Percentiles rank a stretch among this genome's conserved stretches.
Evolutionary conservation across 176 grass and related monocot species (phyloP).

Genomic region (Avena atlantica): DNA sequence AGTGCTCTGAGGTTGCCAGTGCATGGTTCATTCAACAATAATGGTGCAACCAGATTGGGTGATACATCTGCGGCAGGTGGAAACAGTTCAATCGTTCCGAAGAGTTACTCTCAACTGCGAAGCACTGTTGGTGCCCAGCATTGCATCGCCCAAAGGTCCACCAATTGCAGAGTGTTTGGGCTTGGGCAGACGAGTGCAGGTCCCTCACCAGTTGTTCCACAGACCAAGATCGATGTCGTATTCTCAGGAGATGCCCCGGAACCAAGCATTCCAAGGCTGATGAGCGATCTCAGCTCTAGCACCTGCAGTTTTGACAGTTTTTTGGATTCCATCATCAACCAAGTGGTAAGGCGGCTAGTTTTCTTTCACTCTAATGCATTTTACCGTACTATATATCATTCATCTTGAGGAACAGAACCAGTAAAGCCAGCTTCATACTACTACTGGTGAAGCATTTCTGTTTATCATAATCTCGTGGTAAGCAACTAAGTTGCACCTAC

Average conservation of each 20-base stretch:
- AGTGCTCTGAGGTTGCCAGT: slow-evolving; percentile 36
- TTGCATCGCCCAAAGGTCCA: slow-evolving; percentile 40
- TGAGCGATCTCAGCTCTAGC: slow-evolving; percentile 60
- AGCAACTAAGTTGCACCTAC: too few relatives aligned
- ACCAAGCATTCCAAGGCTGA: slow-evolving; percentile 39
- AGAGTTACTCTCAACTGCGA: slow-evolving; percentile 43
- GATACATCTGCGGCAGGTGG: slow-evolving; percentile 32
- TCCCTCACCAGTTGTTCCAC: slow-evolving; percentile 33
- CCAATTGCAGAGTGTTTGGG: slow-evolving; percentile 32
- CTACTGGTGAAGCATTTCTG: too few relatives aligned
- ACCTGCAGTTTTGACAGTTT: slow-evolving; percentile 69
- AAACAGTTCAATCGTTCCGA: slow-evolving; percentile 25
- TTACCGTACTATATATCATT: too few relatives aligned
- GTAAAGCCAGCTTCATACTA: too few relatives aligned
- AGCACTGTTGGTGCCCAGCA: slow-evolving; percentile 40
- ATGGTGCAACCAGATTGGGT: slow-evolving; percentile 39
- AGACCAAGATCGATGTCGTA: slow-evolving; percentile 48
- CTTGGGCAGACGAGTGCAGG: slow-evolving; percentile 43
- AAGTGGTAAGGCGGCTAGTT: slow-evolving; percentile 44
- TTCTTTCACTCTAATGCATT: background rate
- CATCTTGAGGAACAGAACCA: too few relatives aligned
- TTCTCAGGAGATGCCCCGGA: slow-evolving; percentile 40
- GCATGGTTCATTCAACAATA: slow-evolving; percentile 44
- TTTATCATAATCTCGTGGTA: too few relatives aligned
- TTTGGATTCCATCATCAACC: slow-evolving; percentile 78